Base-by-base conservation (phyloP, 129 eudicot genomes). In the Arctium lappa region DNA sequence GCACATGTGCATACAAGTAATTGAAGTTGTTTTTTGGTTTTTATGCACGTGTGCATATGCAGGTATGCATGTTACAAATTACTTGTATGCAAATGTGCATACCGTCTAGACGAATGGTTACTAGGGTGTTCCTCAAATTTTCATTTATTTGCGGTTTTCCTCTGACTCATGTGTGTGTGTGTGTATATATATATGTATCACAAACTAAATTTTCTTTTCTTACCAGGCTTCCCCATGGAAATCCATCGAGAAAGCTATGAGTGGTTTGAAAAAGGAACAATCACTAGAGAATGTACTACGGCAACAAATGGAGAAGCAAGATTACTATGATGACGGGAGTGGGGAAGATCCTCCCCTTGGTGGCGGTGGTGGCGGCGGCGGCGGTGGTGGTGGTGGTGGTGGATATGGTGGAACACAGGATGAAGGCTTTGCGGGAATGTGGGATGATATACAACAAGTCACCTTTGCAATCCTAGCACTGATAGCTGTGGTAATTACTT, bases 141-240 rank as follows among this genome's bases (percentile, higher is more conserved):
- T 42, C 50, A 42, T 42, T 42, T 42, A 7, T 42, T 42, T 10
- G 50, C 2, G 8, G 9, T 42, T 42, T 42, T 11, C 12, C 50
- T 11, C 50, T 8, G 12, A 1, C 50, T 0, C 36, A 33, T 22
- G 27, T 22, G 27, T 22, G 3, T 44, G 9, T 44, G 6, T 40
- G 6, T 2, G 6, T 46, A 3, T 60, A n/a, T 60, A 4, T 16
- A 56, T 56, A 56, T 56, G 10, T 46, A 46, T 46, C 15, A 9
- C 56, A 46, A 46, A 46, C 3, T 46, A 16, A 65, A 3, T n/a
- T 80, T 31, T 6, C 1, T 27, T 16, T 73, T 37, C n/a, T 29
- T 13, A 16, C 1, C 85, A 94, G 97, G 92, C 65, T 79, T 91
- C 95, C 84, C 92, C 94, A 60, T 90, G 95, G 97, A 89, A 90